These are phyloP conservation scores for Pichia sp. DNA, from an alignment of 1,139 yeast genomes.

Conservation along the genomic window DNA sequence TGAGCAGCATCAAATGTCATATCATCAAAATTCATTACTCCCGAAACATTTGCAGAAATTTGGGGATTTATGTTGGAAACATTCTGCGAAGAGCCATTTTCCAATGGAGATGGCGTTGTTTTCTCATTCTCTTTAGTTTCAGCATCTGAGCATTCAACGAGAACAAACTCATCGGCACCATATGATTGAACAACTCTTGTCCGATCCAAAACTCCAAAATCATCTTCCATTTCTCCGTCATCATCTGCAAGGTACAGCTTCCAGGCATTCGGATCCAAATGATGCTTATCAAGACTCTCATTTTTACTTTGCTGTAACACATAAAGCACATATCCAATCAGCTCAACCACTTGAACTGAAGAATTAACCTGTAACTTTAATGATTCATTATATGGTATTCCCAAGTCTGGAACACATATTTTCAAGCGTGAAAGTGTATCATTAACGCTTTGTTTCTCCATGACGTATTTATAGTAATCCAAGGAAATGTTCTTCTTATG, in stretches of 20 bases:
- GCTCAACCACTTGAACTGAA: conserved; percentile 51
- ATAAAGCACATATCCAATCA: conserved; percentile 56
- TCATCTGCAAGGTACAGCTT: conserved; percentile 67
- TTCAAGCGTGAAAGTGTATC: conserved; percentile 28
- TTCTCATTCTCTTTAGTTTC: conserved; percentile 36
- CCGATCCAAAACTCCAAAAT: conserved; percentile 66
- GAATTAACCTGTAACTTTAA: conserved; percentile 30
- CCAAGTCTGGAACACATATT: conserved; percentile 34
- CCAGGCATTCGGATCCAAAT: conserved; percentile 57
- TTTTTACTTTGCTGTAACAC: conserved; percentile 28
- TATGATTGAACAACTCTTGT: conserved; percentile 50
- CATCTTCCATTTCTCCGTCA: conserved; percentile 71
- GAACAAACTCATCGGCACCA: conserved; percentile 64
- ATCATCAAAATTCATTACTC: not conserved
- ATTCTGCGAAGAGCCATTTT: conserved; percentile 2
- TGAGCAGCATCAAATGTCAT: conserved; percentile 3
- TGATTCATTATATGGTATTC: conserved; percentile 25
- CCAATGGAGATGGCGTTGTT: conserved; percentile 50
- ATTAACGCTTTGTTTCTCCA: conserved; percentile 25
- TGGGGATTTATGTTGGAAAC: not conserved
- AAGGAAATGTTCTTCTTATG: conserved; percentile 46
- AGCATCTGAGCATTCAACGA: conserved; percentile 43
- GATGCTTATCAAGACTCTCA: conserved; percentile 12
- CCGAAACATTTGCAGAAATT: not conserved
- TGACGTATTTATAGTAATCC: conserved; percentile 50